Evolutionary conservation across 805 yeast genomes (phyloP).

Genomic region (Saccharomycopsis fodiens): DNA sequence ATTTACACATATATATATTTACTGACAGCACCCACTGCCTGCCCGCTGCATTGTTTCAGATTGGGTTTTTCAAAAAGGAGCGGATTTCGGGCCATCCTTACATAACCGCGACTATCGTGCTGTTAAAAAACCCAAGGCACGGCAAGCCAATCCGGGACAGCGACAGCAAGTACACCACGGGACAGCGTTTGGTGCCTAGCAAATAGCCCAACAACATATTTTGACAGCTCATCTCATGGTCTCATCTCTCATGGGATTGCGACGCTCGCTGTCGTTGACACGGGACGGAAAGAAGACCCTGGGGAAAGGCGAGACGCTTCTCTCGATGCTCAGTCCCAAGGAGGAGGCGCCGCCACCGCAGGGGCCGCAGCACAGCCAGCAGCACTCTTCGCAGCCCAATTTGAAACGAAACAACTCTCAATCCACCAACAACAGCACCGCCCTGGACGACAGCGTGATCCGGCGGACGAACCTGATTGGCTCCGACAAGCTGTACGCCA

Average conservation of each 20-base stretch:
- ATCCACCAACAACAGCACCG: slow-evolving; percentile 2
- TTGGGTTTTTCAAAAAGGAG: not conserved
- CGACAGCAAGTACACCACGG: too few species aligned
- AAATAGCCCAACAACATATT: not conserved
- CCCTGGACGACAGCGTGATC: slow-evolving; percentile 7
- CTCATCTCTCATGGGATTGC: slow-evolving; percentile 9
- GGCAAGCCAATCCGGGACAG: too few species aligned
- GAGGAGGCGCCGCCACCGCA: not conserved
- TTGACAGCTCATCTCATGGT: slow-evolving; percentile 1
- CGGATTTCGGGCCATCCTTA: not conserved
- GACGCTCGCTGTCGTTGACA: slow-evolving; percentile 10
- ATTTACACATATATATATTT: too few species aligned
- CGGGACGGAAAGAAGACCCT: not conserved
- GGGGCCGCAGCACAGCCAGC: not conserved
- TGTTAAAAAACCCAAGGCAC: not conserved
- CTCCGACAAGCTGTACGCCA: slow-evolving; percentile 2
- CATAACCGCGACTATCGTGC: not conserved
- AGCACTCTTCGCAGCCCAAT: not conserved
- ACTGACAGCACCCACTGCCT: too few species aligned
- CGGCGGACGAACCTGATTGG: slow-evolving; percentile 6
- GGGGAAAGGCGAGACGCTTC: not conserved
- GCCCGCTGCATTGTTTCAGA: not conserved
- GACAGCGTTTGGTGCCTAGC: too few species aligned
- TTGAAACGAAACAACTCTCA: slow-evolving; percentile 7
- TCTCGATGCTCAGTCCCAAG: slow-evolving; percentile 1